phyloP scores from a whole-genome alignment of 345 rosid genomes.

The Aurinia saxatilis region DNA sequence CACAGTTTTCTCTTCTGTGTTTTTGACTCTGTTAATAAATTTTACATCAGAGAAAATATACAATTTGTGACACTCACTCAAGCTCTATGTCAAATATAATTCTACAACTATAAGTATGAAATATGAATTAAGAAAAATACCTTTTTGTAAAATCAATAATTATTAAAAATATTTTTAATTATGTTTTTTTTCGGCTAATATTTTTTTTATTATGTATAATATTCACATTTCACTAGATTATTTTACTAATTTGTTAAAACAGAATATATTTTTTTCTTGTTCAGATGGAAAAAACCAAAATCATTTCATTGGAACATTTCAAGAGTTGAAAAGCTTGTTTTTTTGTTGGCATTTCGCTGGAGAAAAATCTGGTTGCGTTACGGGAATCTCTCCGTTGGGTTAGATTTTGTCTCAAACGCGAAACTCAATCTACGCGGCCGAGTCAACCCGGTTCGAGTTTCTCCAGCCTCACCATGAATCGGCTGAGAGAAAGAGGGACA shows the following conservation, averaged over 20 bases:
- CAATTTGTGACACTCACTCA: background rate
- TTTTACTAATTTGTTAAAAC: no score
- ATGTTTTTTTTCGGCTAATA: no score
- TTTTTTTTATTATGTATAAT: no score
- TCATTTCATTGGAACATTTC: background rate
- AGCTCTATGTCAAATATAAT: background rate
- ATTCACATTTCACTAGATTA: no score
- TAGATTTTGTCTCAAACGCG: background rate
- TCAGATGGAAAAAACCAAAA: no score
- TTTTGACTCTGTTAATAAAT: conserved; percentile 19
- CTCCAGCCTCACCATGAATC: conserved; percentile 39
- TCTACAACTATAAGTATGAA: no score
- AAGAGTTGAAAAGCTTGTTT: background rate
- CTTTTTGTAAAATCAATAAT: no score
- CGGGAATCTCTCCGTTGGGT: conserved; percentile 2
- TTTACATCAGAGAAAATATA: background rate
- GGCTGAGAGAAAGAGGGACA: conserved; percentile 51
- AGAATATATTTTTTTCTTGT: no score
- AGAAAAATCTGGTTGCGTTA: conserved; percentile 9
- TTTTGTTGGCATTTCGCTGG: background rate
- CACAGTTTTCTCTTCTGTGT: conserved; percentile 1
- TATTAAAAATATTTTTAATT: no score
- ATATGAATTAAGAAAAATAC: no score
- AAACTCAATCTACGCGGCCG: background rate
- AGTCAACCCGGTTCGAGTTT: background rate